These are phyloP conservation scores for Tubosaeta sp. DNA, from an alignment of 768 basidiomycete species.

Conservation along the genomic window DNA sequence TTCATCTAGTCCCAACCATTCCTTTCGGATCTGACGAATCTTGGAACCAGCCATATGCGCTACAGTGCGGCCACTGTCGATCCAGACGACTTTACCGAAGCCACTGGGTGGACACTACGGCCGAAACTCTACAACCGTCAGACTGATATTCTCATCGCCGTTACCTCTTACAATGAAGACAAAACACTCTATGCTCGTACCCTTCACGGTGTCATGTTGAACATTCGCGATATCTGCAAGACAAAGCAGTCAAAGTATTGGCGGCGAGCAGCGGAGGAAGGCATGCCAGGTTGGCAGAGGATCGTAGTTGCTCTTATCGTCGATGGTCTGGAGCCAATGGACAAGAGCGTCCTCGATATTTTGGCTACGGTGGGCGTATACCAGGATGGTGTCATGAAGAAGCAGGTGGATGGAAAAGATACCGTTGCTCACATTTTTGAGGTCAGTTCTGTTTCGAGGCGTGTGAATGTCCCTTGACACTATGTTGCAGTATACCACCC, in stretches of 20 bases:
- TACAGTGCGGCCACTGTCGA: conserved; percentile 92
- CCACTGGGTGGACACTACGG: conserved; percentile 80
- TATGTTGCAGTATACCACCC: conserved; percentile 80
- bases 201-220: conserved; percentile 93
- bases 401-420: conserved; percentile 82
- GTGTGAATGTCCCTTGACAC: conserved; percentile 3
- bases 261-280: conserved; percentile 78
- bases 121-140: conserved; percentile 81
- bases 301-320: conserved; percentile 88
- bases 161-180: conserved; percentile 92
- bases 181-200: conserved; percentile 89
- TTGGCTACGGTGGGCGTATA: conserved; percentile 89
- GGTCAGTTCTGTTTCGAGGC: conserved; percentile 38
- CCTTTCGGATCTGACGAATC: neutral
- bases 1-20: conserved; percentile 4
- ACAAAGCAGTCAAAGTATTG: conserved; percentile 94
- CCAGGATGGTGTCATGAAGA: conserved; percentile 95
- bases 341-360: conserved; percentile 89
- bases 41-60: conserved; percentile 65
- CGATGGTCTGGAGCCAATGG: conserved; percentile 92
- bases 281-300: conserved; percentile 84
- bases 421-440: conserved; percentile 95
- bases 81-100: conserved; percentile 82
- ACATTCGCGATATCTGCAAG: conserved; percentile 96
- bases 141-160: conserved; percentile 91